phyloP scores from a whole-genome alignment of 495 filamentous ascomycete species.

The Trypethelium eluteriae region DNA sequence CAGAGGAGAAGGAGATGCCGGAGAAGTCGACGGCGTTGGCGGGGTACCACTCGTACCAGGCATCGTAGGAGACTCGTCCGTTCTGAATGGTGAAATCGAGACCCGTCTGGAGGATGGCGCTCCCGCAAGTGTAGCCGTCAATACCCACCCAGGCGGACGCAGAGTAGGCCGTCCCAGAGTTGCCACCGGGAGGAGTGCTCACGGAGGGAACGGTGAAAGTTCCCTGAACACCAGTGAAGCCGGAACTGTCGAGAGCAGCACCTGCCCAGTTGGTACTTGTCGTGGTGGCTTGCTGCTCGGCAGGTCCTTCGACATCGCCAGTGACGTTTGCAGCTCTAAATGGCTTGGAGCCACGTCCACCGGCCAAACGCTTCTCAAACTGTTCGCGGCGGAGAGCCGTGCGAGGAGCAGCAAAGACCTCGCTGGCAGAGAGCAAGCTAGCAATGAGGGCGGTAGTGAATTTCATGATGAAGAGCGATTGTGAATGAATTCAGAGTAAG shows the following conservation, averaged over 20 bases:
- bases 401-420: slow-evolving; percentile 2
- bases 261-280: slow-evolving; percentile 20
- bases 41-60: slow-evolving; percentile 63
- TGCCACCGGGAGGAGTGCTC: slow-evolving; percentile 36
- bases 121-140: slow-evolving; percentile 51
- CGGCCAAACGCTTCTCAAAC: not conserved
- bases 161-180: slow-evolving; percentile 37
- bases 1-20: slow-evolving; percentile 44
- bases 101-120: slow-evolving; percentile 55
- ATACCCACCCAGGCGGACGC: slow-evolving; percentile 59
- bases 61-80: slow-evolving; percentile 40
- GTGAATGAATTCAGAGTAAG: not conserved
- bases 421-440: slow-evolving; percentile 7
- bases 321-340: slow-evolving; percentile 2
- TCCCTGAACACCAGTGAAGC: slow-evolving; percentile 16
- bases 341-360: not conserved
- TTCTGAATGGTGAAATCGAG: slow-evolving; percentile 46
- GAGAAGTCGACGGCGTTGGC: slow-evolving; percentile 49
- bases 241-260: slow-evolving; percentile 15
- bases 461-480: slow-evolving; percentile 5
- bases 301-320: not conserved
- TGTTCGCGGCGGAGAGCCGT: not conserved
- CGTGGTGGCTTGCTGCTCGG: not conserved
- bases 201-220: slow-evolving; percentile 22
- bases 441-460: not conserved